A percentile compares a stretch with the other conserved stretches of the same genome.
phyloP scores from a whole-genome alignment of 2,329 filamentous ascomycete genomes.

The Paecilomyces variotii region DNA sequence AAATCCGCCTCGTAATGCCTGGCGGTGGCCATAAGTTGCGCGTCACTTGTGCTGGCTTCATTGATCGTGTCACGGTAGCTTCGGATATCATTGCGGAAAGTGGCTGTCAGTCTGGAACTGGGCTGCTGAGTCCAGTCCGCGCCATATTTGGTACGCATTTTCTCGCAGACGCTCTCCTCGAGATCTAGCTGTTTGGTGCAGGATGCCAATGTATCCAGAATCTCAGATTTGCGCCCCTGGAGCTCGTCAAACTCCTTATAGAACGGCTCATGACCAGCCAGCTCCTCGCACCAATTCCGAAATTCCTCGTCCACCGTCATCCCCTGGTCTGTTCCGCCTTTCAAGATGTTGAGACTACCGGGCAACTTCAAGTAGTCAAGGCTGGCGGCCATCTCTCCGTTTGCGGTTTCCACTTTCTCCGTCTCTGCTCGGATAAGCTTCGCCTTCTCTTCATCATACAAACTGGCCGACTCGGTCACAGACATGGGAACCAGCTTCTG shows the following conservation, averaged over 20 bases:
- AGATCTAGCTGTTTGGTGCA: slow-evolving; percentile 86
- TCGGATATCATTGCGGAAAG: slow-evolving; percentile 74
- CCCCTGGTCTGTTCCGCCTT: slow-evolving; percentile 87
- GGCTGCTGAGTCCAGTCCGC: slow-evolving; percentile 96
- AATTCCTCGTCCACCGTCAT: slow-evolving; percentile 86
- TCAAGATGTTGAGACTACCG: slow-evolving; percentile 79
- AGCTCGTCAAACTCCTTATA: slow-evolving; percentile 70
- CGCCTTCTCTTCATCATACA: slow-evolving; percentile 98
- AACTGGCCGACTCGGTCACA: slow-evolving; percentile 89
- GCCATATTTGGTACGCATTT: slow-evolving; percentile 97
- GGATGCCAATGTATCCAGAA: slow-evolving; percentile 64
- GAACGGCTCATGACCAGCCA: slow-evolving; percentile 78
- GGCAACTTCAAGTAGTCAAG: slow-evolving; percentile 89
- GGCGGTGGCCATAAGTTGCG: slow-evolving; percentile 72
- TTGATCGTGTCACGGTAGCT: slow-evolving; percentile 85
- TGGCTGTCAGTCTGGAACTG: slow-evolving; percentile 80
- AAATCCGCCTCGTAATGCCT: slow-evolving; percentile 82
- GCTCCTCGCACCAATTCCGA: slow-evolving; percentile 84
- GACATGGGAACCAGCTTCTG: slow-evolving; percentile 93
- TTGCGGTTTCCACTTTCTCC: slow-evolving; percentile 84
- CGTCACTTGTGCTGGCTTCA: slow-evolving; percentile 80
- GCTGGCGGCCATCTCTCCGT: slow-evolving; percentile 92
- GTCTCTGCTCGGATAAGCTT: slow-evolving; percentile 90
- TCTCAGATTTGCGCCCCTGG: slow-evolving; percentile 66
- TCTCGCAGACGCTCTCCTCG: slow-evolving; percentile 97